A percentile compares a stretch with the other conserved stretches of the same genome.
phyloP scores from a whole-genome alignment of 1,284 basidiomycete genomes.

The Puccinia sorghi region DNA sequence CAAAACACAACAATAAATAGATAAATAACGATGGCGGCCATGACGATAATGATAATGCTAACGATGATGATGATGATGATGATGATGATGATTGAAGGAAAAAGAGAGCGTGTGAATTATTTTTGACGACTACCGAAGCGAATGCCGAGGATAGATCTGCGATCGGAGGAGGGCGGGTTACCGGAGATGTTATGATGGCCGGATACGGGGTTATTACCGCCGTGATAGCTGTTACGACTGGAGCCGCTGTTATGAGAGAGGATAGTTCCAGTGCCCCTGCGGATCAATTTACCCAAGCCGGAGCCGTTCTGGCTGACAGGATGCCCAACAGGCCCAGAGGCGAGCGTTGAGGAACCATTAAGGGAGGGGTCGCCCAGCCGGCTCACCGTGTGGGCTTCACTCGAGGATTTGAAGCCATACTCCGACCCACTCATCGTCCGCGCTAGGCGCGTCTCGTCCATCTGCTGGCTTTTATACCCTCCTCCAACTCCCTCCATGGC shows the following conservation, averaged over 20 bases:
- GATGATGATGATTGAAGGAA: neutral
- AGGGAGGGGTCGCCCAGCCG: neutral
- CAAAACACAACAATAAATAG: neutral
- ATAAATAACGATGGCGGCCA: neutral
- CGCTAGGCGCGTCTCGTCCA: neutral
- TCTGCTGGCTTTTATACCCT: slow-evolving; percentile 8
- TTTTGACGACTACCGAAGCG: slow-evolving; percentile 31
- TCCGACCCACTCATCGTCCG: slow-evolving; percentile 1
- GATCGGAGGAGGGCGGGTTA: neutral
- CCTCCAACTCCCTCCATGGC: neutral
- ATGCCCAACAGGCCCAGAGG: neutral
- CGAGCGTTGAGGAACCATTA: slow-evolving; percentile 1
- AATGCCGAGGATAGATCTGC: slow-evolving; percentile 31
- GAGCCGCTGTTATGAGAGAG: slow-evolving; percentile 21
- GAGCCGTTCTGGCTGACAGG: neutral
- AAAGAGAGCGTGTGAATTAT: neutral
- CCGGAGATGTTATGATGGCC: neutral
- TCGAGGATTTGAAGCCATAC: neutral
- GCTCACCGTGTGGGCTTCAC: too few relatives aligned
- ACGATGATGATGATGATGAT: neutral
- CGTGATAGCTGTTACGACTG: neutral
- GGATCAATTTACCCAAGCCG: slow-evolving; percentile 27
- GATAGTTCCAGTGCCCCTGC: slow-evolving; percentile 24
- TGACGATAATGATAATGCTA: neutral
- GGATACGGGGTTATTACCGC: too few relatives aligned